Conservation (phyloP, 108 stramenopile species). For the Fistulifera pelliculosa region DNA sequence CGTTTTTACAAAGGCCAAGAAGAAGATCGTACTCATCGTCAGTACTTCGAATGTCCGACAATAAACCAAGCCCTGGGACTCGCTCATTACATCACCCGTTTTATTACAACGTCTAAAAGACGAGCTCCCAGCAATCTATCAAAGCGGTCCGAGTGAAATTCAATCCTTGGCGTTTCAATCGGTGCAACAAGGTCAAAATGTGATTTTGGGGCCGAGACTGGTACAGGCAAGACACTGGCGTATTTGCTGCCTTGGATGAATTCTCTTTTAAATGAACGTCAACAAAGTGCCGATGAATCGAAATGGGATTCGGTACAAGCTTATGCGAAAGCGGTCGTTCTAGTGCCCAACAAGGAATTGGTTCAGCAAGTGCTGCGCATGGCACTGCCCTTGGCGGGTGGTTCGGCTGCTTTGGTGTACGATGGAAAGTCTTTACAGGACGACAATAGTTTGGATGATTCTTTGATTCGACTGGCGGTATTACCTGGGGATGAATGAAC, state of each 20-base stretch:
- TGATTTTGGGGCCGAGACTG: conserved; percentile 93
- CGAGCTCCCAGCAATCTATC: conserved; percentile 16
- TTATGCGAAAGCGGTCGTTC: conserved; percentile 67
- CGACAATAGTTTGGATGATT: conserved; percentile 17
- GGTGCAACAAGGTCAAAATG: conserved; percentile 29
- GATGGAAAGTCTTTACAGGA: conserved; percentile 26
- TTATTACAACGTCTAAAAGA: conserved; percentile 46
- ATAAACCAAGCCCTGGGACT: too few species aligned
- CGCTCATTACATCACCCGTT: conserved; percentile 36
- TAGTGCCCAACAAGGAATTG: conserved; percentile 87
- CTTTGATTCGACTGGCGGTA: conserved; percentile 43
- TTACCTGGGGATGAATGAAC: conserved; percentile 71
- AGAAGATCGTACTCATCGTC: too few species aligned
- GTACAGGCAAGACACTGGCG: conserved; percentile 93
- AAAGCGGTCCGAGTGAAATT: conserved; percentile 45
- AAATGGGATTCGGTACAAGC: conserved; percentile 42
- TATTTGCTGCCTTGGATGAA: conserved; percentile 88
- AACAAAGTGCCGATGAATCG: neutral
- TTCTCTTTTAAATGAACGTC: conserved; percentile 33
- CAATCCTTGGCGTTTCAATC: conserved; percentile 56
- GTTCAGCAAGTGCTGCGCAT: conserved; percentile 81
- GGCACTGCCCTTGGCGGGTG: conserved; percentile 64
- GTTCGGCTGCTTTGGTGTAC: conserved; percentile 14
- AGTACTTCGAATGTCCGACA: too few species aligned
- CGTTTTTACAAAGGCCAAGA: too few species aligned